Conservation (phyloP, 495 filamentous ascomycete species). For the Alectoria sarmentosa region DNA sequence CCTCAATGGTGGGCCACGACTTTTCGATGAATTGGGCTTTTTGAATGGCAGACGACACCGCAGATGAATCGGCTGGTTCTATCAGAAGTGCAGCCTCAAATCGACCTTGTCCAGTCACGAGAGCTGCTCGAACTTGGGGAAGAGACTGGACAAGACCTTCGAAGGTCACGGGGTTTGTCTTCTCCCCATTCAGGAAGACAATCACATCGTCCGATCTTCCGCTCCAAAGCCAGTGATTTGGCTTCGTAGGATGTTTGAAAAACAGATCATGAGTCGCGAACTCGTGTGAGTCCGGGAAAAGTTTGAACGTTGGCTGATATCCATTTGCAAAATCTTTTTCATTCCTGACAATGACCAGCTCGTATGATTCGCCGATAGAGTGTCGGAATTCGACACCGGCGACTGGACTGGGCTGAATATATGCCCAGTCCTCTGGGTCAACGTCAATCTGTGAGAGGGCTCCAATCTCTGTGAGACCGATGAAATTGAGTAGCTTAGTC, state of each 20-base stretch:
- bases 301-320: conserved; percentile 29
- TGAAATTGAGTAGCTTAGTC: conserved; percentile 28
- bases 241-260: conserved; percentile 40
- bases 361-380: too few relatives aligned
- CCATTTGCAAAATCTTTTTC: conserved; percentile 39
- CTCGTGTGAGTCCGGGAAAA: conserved; percentile 35
- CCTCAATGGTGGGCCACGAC: too few relatives aligned
- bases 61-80: too few relatives aligned
- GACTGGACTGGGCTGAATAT: conserved; percentile 41
- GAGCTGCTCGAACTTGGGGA: conserved; percentile 38
- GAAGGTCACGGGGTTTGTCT: conserved; percentile 50
- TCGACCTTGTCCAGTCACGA: conserved; percentile 33
- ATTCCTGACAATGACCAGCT: conserved; percentile 34
- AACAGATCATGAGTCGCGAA: conserved; percentile 53
- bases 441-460: conserved; percentile 20
- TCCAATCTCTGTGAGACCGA: conserved; percentile 29
- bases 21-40: too few relatives aligned
- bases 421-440: conserved; percentile 44
- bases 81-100: conserved; percentile 29
- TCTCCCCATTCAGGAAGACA: conserved; percentile 58
- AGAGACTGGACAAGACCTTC: conserved; percentile 41
- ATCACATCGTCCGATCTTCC: conserved; percentile 55
- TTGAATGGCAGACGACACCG: too few relatives aligned
- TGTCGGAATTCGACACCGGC: conserved; percentile 38
- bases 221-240: conserved; percentile 43